Evolutionary conservation across 2,329 filamentous ascomycete genomes (phyloP), one percentile per base, ranked within the genome.

Genomic region (Colletotrichum sojae): DNA sequence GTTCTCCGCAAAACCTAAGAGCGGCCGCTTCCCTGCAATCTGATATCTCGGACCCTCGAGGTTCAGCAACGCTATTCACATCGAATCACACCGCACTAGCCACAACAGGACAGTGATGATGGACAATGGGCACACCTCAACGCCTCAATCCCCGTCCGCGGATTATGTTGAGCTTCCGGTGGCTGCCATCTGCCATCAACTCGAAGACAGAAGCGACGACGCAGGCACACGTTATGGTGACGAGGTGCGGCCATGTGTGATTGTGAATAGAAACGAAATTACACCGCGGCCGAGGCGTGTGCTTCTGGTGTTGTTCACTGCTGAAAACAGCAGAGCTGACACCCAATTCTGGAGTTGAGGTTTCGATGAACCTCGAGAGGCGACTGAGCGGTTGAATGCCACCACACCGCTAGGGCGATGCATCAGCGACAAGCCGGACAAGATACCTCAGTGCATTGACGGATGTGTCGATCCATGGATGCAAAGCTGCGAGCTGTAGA

Each of bases 61-160:
- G 67, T 70, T 70, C 57, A 62, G 39, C 25, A 57, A 63, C 18
- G 46, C 52, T 67, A 27, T 70, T 70, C 67, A 70, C 65, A 68
- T 71, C 70, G 62, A 51, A 64, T 72, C 70, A 70, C 70, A 72
- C 56, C 57, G 56, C 56, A 65, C 69, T 61, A 63, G 63, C 67
- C 70, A 63, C 68, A 67, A 68, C 46, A 58, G 63, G 63, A 62
- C 48, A 43, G 63, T 63, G 48, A 59, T 63, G 45, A 48, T 53
- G 58, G 46, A 61, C 18, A 67, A 62, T 70, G 58, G 58, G 51
- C 52, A 60, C 65, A 64, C 65, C 27, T 51, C 65, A 12, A 69
- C 58, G 64, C 58, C 65, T 71, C 60, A 63, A 58, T 58, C 27
- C 40, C 53, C 45, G 55, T 60, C 62, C 36, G 43, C 66, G 55